Conservation (phyloP, 192 early-diverging fungal species). For the Backusella morwellensis region DNA sequence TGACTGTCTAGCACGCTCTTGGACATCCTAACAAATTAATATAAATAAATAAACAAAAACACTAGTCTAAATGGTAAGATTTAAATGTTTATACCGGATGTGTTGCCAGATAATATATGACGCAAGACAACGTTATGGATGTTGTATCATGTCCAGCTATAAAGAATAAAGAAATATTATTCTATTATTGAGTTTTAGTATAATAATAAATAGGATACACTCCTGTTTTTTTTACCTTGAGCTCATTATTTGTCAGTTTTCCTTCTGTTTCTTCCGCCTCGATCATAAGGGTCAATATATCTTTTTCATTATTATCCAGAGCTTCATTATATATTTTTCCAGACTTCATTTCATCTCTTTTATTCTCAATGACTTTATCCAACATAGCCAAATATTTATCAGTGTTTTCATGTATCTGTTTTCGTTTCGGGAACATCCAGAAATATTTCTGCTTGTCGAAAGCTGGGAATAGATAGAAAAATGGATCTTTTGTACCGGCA, state of each 20-base stretch:
- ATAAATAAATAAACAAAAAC: background rate
- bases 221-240: background rate
- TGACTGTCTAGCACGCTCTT: slow-evolving; percentile 53
- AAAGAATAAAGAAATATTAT: slow-evolving; percentile 42
- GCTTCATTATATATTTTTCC: background rate
- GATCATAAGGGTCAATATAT: slow-evolving; percentile 30
- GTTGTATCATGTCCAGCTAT: slow-evolving; percentile 59
- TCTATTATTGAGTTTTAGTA: background rate
- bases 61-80: background rate
- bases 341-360: background rate
- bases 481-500: slow-evolving; percentile 41
- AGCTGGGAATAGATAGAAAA: slow-evolving; percentile 52
- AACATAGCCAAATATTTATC: slow-evolving; percentile 5
- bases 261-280: slow-evolving; percentile 7
- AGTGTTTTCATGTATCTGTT: background rate
- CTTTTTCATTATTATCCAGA: slow-evolving; percentile 22
- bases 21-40: slow-evolving; percentile 31
- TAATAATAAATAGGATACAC: background rate
- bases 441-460: slow-evolving; percentile 32
- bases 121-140: slow-evolving; percentile 46
- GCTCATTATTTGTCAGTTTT: background rate
- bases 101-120: slow-evolving; percentile 46
- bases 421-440: background rate
- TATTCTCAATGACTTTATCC: slow-evolving; percentile 8
- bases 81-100: slow-evolving; percentile 14